These are phyloP conservation scores for Choanephora cucurbitarum DNA, from an alignment of 371 early-diverging fungal species.

Conservation along the genomic window DNA sequence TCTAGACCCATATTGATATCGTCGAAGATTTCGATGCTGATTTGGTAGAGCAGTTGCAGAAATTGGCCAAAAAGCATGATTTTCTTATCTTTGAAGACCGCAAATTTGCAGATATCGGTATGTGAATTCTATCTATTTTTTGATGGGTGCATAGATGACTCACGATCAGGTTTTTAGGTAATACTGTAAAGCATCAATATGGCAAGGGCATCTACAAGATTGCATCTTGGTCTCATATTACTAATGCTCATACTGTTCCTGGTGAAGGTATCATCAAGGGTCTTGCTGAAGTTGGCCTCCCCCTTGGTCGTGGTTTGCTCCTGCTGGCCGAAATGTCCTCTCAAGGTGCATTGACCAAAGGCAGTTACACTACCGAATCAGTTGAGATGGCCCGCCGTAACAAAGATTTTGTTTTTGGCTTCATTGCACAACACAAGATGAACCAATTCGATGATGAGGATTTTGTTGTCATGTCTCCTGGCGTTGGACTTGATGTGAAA, in stretches of 20 bases:
- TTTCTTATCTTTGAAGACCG: conserved; percentile 98
- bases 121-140: conserved; percentile 1
- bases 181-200: conserved; percentile 95
- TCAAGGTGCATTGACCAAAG: conserved; percentile 81
- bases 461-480: conserved; percentile 93
- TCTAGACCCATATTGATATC: conserved; percentile 93
- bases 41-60: conserved; percentile 70
- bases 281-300: conserved; percentile 81
- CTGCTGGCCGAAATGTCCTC: conserved; percentile 97
- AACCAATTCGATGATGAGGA: conserved; percentile 72
- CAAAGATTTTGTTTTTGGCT: conserved; percentile 92
- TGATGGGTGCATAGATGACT: too few relatives aligned
- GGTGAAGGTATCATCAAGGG: conserved; percentile 96
- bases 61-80: conserved; percentile 81
- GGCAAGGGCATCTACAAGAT: conserved; percentile 89
- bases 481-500: conserved; percentile 81
- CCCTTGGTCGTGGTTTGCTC: conserved; percentile 80
- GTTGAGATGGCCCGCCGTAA: conserved; percentile 85
- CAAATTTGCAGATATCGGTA: conserved; percentile 94
- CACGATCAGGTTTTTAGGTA: conserved; percentile 55
- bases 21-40: conserved; percentile 90
- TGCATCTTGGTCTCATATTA: conserved; percentile 93
- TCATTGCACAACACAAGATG: conserved; percentile 83
- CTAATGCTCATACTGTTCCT: conserved; percentile 92
- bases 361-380: conserved; percentile 83